Conservation (phyloP, 176 grass and related monocot species). For the Aegilops sharonensis region DNA sequence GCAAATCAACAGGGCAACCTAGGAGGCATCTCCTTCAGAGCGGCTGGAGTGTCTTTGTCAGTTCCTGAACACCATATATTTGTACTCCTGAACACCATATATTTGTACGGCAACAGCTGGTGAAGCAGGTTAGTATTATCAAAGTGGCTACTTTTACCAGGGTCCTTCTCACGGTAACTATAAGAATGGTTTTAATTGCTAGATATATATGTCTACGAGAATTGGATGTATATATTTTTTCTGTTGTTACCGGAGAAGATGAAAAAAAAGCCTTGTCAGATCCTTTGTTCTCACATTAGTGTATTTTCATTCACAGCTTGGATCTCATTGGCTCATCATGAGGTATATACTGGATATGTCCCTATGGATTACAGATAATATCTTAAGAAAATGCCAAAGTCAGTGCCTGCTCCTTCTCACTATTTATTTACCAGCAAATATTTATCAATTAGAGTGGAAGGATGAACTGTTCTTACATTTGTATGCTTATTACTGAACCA, state of each 20-base stretch:
- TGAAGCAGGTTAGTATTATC: conserved; percentile 61
- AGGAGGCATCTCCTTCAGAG: conserved; percentile 92
- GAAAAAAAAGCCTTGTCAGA: no score
- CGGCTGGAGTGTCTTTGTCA: conserved; percentile 99
- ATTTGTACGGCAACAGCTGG: conserved; percentile 78
- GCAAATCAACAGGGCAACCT: conserved; percentile 61
- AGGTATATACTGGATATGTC: conserved; percentile 50
- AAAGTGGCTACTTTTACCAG: not conserved
- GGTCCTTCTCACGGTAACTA: no score
- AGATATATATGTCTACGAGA: no score
- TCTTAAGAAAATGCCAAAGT: conserved; percentile 77
- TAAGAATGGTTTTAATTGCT: no score
- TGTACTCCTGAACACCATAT: conserved; percentile 58
- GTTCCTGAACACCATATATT: conserved; percentile 20
- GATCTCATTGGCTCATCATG: conserved; percentile 36
- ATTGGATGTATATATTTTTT: no score
- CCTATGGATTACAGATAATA: conserved; percentile 56
- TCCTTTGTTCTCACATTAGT: no score
- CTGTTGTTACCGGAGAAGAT: no score
- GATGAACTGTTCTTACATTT: no score
- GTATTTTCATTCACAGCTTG: conserved; percentile 9
- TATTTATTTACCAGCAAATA: not conserved
- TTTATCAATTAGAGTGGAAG: no score
- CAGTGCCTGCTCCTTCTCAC: conserved; percentile 19
- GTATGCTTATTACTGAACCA: no score